Conservation (phyloP, 1,139 yeast species). For the Taphrina betulina region DNA sequence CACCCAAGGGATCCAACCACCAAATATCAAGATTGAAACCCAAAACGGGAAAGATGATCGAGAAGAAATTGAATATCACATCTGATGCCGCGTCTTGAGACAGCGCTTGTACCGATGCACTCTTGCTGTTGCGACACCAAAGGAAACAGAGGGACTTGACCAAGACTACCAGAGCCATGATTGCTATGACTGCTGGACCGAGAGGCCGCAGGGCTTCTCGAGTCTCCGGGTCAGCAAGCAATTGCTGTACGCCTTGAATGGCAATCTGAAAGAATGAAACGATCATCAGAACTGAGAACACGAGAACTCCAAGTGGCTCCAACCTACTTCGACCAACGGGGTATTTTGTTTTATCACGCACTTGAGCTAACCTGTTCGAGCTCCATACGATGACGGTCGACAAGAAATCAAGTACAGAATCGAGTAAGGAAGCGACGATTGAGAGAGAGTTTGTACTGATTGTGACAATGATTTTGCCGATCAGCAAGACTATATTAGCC, state of each 20-base stretch:
- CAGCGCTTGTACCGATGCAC: constrained; percentile 71
- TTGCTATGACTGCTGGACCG: constrained; percentile 51
- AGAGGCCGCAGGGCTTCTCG: constrained; percentile 46
- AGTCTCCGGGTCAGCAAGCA: constrained; percentile 38
- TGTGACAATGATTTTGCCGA: constrained; percentile 65
- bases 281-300: constrained; percentile 69
- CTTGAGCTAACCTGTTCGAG: constrained; percentile 55
- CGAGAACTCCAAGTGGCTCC: constrained; percentile 76
- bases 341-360: constrained; percentile 50
- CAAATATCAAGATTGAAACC: constrained; percentile 57
- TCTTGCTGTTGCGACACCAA: constrained; percentile 63
- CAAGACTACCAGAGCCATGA: constrained; percentile 64
- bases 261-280: constrained; percentile 73
- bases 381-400: constrained; percentile 71
- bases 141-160: constrained; percentile 62
- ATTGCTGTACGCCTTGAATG: constrained; percentile 53
- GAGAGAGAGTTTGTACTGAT: constrained; percentile 67
- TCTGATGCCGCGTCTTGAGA: constrained; percentile 83
- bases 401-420: constrained; percentile 69
- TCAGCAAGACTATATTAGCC: constrained; percentile 58
- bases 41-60: constrained; percentile 65
- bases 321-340: constrained; percentile 73
- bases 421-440: constrained; percentile 73
- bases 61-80: constrained; percentile 64
- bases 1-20: constrained; percentile 79